These are phyloP conservation scores for Carex arenaria DNA, from an alignment of 202 grass and related monocot genomes.

Conservation along the genomic window DNA sequence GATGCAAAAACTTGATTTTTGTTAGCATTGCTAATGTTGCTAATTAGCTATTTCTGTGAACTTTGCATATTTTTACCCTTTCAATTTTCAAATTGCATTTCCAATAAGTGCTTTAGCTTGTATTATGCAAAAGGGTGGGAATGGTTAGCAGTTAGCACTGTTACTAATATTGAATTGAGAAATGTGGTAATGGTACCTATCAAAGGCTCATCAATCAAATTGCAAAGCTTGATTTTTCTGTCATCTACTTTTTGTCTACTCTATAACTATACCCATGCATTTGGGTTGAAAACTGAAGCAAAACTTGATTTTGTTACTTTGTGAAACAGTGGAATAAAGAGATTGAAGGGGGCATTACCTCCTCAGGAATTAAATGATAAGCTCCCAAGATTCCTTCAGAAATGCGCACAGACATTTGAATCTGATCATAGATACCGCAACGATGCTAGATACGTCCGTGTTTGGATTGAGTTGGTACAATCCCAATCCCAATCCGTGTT, in stretches of 20 bases:
- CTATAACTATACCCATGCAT: not conserved
- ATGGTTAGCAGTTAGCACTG: not conserved
- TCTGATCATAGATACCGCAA: slow-evolving; percentile 52
- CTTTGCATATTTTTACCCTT: not conserved
- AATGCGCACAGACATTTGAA: slow-evolving; percentile 80
- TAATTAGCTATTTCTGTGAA: not conserved
- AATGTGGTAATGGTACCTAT: not conserved
- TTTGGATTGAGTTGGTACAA: slow-evolving; percentile 78
- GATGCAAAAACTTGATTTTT: not conserved
- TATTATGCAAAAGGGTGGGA: not conserved
- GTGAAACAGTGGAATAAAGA: slow-evolving; percentile 48
- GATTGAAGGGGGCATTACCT: slow-evolving; percentile 46
- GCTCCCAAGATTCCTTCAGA: slow-evolving; percentile 89
- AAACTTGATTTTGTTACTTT: not conserved
- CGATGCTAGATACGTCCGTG: slow-evolving; percentile 63
- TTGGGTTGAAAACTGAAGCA: not conserved
- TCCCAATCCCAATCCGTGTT: not conserved
- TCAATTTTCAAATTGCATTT: not conserved
- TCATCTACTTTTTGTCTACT: not conserved
- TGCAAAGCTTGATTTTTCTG: not conserved
- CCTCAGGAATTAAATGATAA: slow-evolving; percentile 49
- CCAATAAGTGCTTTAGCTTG: not conserved
- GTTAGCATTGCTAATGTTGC: too few species aligned
- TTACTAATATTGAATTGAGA: not conserved
- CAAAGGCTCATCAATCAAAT: not conserved